Evolutionary conservation across 2,329 filamentous ascomycete genomes (phyloP).

Genomic region (Aspergillus texensis): DNA sequence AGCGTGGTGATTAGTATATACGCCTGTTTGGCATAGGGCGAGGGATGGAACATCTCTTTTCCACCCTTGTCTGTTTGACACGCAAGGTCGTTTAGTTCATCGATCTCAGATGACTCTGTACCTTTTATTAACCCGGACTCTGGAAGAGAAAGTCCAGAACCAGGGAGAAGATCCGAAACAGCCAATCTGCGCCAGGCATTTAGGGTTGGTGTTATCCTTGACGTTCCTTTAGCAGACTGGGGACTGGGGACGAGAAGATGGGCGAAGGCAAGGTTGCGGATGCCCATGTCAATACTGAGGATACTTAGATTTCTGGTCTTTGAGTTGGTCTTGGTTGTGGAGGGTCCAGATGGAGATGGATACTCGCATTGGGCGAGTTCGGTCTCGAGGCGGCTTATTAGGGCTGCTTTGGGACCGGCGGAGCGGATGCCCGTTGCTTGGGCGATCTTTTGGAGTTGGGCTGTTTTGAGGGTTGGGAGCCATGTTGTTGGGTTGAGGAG

Average conservation of each 20-base stretch:
- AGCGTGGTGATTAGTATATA: slow-evolving; percentile 58
- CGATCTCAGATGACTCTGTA: no score
- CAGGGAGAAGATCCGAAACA: slow-evolving; percentile 27
- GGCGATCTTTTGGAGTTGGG: slow-evolving; percentile 62
- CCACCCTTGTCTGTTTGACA: neutral
- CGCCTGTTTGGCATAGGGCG: slow-evolving; percentile 57
- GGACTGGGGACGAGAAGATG: slow-evolving; percentile 51
- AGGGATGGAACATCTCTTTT: slow-evolving; percentile 52
- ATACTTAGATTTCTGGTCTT: slow-evolving; percentile 47
- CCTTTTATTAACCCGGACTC: no score
- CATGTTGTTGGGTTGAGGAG: slow-evolving; percentile 21
- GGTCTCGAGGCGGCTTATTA: slow-evolving; percentile 54
- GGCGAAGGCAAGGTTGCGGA: slow-evolving; percentile 77
- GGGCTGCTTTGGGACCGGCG: slow-evolving; percentile 61
- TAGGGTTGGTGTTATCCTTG: slow-evolving; percentile 25
- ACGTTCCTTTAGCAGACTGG: neutral
- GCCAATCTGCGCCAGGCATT: slow-evolving; percentile 47
- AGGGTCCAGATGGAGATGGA: neutral
- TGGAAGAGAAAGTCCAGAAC: no score
- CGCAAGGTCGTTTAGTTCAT: neutral
- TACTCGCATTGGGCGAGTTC: slow-evolving; percentile 18
- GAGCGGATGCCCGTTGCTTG: slow-evolving; percentile 61
- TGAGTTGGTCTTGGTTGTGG: neutral
- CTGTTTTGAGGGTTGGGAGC: slow-evolving; percentile 51
- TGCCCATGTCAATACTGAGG: slow-evolving; percentile 82